Conservation (phyloP, 176 grass and related monocot genomes). For the Carex parvula region DNA sequence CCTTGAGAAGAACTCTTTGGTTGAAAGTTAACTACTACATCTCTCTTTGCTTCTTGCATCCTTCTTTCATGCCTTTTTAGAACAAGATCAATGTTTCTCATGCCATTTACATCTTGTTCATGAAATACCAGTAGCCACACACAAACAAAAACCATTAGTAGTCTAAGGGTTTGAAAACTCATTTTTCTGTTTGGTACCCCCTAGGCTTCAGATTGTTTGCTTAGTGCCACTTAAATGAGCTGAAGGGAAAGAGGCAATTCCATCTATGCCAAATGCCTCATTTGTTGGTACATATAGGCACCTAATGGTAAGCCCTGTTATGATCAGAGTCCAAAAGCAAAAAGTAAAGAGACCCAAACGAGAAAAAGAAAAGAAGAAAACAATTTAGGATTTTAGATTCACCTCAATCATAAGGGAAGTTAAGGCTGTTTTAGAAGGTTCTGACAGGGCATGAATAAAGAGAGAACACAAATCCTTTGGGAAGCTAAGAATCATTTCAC, state of each 20-base stretch:
- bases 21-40: slow-evolving; percentile 25
- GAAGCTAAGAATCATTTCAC: slow-evolving; percentile 63
- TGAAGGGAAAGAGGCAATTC: slow-evolving; percentile 27
- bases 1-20: slow-evolving; percentile 13
- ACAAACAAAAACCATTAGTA: slow-evolving; percentile 43
- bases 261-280: slow-evolving; percentile 31
- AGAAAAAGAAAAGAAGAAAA: slow-evolving; percentile 27
- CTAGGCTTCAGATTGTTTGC: slow-evolving; percentile 10
- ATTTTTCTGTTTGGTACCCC: slow-evolving; percentile 25
- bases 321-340: slow-evolving; percentile 36
- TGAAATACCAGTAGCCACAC: slow-evolving; percentile 43
- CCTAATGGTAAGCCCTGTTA: slow-evolving; percentile 6
- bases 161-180: slow-evolving; percentile 29
- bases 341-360: slow-evolving; percentile 29
- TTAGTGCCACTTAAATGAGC: slow-evolving; percentile 11
- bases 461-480: slow-evolving; percentile 40
- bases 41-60: slow-evolving; percentile 24
- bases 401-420: slow-evolving; percentile 45
- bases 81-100: slow-evolving; percentile 29
- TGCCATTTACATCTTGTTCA: slow-evolving; percentile 27
- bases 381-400: slow-evolving; percentile 43
- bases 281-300: slow-evolving; percentile 39
- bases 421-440: slow-evolving; percentile 73
- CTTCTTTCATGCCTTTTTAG: slow-evolving; percentile 30
- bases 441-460: slow-evolving; percentile 72